Base-by-base conservation (phyloP, 2,329 filamentous ascomycete genomes). In the Apiospora aurea region DNA sequence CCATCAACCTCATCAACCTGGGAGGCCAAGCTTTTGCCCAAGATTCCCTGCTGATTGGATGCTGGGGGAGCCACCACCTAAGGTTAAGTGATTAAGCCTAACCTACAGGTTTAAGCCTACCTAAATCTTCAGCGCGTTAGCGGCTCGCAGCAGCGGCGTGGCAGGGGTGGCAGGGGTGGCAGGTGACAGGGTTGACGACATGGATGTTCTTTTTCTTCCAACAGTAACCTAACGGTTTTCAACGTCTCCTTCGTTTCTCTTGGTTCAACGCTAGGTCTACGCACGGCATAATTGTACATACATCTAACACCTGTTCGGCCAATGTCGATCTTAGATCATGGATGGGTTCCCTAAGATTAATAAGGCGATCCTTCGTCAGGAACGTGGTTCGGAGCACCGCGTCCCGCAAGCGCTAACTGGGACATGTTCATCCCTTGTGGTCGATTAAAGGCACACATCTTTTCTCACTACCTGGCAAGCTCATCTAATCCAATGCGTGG, bases 11-110 rank as follows among this genome's bases (percentile, higher is more conserved):
- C 26, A 21, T 34, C 18, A 61, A 21, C 29, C 57, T n/a, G 7
- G 51, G 57, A 64, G 57, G 41, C 57, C 57, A 64, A 64, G 57
- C 57, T 64, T 64, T 61, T 64, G 41, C 34, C 10, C 18, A 64
- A 64, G 34, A 34, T 64, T 34, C 34, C 41, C 29, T 41, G 29
- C 57, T 64, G 18, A 64, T 64, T 64, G 57, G 57, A 4, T 64
- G 57, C 10, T 14, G 4, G 10, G 16, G 57, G 57, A 10, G 57
- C 29, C 8, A 24, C 18, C 8, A 61, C 53, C 51, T 16, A 57
- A 57, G 24, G 51, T 57, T 57, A 34, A 61, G 29, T 38, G 29
- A 7, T 43, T 43, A 43, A 43, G 41, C 41, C 41, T 43, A 43
- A n/a, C n/a, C n/a, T n/a, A n/a, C n/a, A n/a, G n/a, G n/a, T n/a